phyloP scores from a whole-genome alignment of 768 basidiomycete genomes.

The Xerocomus potaroensis region DNA sequence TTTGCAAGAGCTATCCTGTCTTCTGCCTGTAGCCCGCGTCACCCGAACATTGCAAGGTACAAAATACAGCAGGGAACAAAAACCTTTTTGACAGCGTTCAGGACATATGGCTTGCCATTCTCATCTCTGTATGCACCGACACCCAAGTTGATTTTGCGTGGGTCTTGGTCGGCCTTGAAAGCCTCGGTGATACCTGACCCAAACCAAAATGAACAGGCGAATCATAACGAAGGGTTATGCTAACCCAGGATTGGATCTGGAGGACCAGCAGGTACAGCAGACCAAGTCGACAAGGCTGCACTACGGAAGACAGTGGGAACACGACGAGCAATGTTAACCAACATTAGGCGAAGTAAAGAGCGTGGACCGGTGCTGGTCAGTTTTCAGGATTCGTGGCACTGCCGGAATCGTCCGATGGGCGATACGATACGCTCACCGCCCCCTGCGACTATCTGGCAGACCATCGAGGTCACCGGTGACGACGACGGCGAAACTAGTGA shows the following conservation, averaged over 20 bases:
- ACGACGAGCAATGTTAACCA: slow-evolving; percentile 47
- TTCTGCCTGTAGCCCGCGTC: slow-evolving; percentile 56
- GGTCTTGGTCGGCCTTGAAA: slow-evolving; percentile 91
- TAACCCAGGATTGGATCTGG: slow-evolving; percentile 91
- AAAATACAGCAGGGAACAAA: not conserved
- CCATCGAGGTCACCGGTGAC: too few relatives aligned
- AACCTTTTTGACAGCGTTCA: slow-evolving; percentile 86
- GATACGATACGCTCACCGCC: too few relatives aligned
- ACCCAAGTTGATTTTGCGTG: slow-evolving; percentile 95
- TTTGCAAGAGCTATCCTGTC: slow-evolving; percentile 58
- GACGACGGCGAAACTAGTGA: too few relatives aligned
- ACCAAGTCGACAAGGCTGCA: slow-evolving; percentile 67
- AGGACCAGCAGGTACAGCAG: slow-evolving; percentile 78
- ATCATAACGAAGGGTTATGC: slow-evolving; percentile 15
- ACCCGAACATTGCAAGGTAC: not conserved
- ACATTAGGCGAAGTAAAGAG: slow-evolving; percentile 25
- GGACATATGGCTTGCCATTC: slow-evolving; percentile 91
- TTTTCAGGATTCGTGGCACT: too few relatives aligned
- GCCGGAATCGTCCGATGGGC: too few relatives aligned
- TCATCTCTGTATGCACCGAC: slow-evolving; percentile 96
- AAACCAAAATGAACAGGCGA: slow-evolving; percentile 8
- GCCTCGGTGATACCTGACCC: slow-evolving; percentile 83
- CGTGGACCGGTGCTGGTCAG: too few relatives aligned
- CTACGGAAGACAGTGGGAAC: slow-evolving; percentile 37
- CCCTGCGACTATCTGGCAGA: too few relatives aligned